Conservation (phyloP, 352 stramenopile genomes). For the Phytophthora pisi region DNA sequence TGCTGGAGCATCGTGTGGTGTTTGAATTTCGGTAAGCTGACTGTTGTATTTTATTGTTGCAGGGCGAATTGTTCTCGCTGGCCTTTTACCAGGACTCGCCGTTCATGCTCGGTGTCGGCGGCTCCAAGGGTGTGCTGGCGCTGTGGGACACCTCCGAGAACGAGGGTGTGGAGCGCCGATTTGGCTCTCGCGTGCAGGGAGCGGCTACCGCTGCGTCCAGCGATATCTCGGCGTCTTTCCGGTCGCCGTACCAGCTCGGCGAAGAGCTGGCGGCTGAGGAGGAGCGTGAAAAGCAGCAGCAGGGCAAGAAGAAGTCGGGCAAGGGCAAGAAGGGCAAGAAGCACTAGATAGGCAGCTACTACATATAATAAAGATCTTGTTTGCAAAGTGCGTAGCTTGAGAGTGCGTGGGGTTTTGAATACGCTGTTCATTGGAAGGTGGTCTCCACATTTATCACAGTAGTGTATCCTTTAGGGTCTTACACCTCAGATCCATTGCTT, state of each 20-base stretch:
- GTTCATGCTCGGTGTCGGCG: conserved; percentile 90
- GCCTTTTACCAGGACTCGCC: conserved; percentile 90
- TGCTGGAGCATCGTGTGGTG: conserved; percentile 3
- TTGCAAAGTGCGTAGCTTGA: neutral
- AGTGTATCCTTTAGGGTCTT: neutral
- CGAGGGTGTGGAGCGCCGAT: conserved; percentile 82
- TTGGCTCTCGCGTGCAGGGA: conserved; percentile 73
- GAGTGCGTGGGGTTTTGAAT: neutral
- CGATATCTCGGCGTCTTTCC: conserved; percentile 78
- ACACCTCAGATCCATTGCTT: conserved; percentile 77
- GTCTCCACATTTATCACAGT: neutral
- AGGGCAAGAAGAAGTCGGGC: conserved; percentile 57
- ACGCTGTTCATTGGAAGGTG: neutral
- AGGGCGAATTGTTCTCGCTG: conserved; percentile 92
- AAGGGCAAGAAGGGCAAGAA: conserved; percentile 52
- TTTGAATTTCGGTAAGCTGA: neutral
- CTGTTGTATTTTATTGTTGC: conserved; percentile 18
- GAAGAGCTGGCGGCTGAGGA: conserved; percentile 80
- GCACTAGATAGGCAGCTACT: conserved; percentile 26
- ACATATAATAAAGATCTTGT: conserved; percentile 3
- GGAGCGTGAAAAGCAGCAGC: conserved; percentile 55
- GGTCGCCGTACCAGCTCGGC: conserved; percentile 73
- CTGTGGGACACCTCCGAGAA: conserved; percentile 92
- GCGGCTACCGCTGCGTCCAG: conserved; percentile 28
- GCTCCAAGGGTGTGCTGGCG: conserved; percentile 87